A percentile compares a stretch with the other conserved stretches of the same genome.
Evolutionary conservation across 345 rosid species (phyloP).

Genomic region (Moricandia arvensis): DNA sequence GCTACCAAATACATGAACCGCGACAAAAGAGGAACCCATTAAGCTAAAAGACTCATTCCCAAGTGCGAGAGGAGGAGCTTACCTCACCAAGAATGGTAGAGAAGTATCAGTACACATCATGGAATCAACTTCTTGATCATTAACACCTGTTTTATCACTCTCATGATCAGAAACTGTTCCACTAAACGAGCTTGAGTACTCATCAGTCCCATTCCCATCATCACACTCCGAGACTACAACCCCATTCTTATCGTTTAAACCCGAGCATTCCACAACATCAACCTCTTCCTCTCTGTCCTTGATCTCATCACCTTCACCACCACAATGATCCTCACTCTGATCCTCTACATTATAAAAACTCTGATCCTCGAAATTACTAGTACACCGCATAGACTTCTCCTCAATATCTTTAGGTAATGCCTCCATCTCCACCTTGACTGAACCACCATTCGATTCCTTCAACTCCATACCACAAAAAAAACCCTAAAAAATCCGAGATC

Average conservation of each 20-base stretch:
- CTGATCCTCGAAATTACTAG: constrained; percentile 46
- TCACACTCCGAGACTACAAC: constrained; percentile 34
- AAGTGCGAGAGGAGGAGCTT: constrained; percentile 11
- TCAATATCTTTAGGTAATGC: constrained; percentile 25
- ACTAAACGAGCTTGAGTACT: constrained; percentile 71
- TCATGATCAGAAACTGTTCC: constrained; percentile 50
- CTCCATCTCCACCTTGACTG: constrained; percentile 31
- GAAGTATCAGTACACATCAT: constrained; percentile 27
- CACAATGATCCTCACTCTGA: constrained; percentile 18
- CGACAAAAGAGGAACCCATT: neutral
- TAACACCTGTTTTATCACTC: constrained; percentile 26
- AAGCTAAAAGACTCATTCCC: neutral
- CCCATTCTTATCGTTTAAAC: constrained; percentile 6
- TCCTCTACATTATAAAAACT: constrained; percentile 32
- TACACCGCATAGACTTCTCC: constrained; percentile 40
- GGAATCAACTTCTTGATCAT: constrained; percentile 81
- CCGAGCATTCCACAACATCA: constrained; percentile 46
- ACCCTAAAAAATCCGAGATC: constrained; percentile 3
- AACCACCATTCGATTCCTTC: constrained; percentile 32
- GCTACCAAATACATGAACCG: neutral
- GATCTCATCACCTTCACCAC: neutral
- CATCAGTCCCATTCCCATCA: constrained; percentile 57
- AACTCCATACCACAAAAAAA: constrained; percentile 35
- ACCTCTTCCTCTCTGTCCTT: constrained; percentile 46
- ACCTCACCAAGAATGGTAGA: constrained; percentile 48